Evolutionary conservation across 345 rosid genomes (phyloP), one percentile per base, ranked within the genome.

Genomic region (Citrus trifoliata): DNA sequence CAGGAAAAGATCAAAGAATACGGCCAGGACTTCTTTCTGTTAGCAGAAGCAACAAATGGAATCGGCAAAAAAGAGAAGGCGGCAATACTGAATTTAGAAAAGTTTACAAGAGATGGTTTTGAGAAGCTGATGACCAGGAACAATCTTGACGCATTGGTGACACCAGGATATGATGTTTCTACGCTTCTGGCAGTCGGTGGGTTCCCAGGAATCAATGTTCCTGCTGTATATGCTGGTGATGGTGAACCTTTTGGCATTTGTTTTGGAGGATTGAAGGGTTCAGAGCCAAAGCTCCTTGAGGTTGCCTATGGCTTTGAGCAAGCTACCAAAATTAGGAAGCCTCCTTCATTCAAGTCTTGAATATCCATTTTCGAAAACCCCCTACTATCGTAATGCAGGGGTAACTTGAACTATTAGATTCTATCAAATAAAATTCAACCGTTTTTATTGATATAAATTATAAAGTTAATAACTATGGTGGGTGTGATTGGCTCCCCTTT

Each of bases 261-360:
- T 76, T 91, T 94, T 67, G 89, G 91, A 6, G 96, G 93, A 16
- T 68, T 89, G 40, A 89, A 80, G 84, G 90, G 91, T 24, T 63
- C 88, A 12, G 97, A 93, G 71, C 93, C 93, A 21, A 88, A 85
- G 67, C 90, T 95, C 2, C 88, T 90, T 33, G 92, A 94, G 51
- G 61, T 95, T 62, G 92, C 96, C 10, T 93, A 84, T 80, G 90
- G 74, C 22, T 91, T 93, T 51, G 97, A 95, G 83, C 93, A 89
- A 78, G 90, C 90, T 56, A 90, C 93, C 32, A 80, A 70, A 81
- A 67, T 87, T 27, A 85, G 93, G 79, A 86, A 80, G 76, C 93
- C 93, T 73, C 97, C 95, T 40, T 65, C 80, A 16, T 81, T 87
- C 80, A 53, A 25, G 25, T 22, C 86, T 73, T 81, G 72, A 82